A percentile compares a stretch with the other conserved stretches of the same genome.
Evolutionary conservation across 1,284 basidiomycete genomes (phyloP).

Genomic region (Apiotrichum veenhuisii): DNA sequence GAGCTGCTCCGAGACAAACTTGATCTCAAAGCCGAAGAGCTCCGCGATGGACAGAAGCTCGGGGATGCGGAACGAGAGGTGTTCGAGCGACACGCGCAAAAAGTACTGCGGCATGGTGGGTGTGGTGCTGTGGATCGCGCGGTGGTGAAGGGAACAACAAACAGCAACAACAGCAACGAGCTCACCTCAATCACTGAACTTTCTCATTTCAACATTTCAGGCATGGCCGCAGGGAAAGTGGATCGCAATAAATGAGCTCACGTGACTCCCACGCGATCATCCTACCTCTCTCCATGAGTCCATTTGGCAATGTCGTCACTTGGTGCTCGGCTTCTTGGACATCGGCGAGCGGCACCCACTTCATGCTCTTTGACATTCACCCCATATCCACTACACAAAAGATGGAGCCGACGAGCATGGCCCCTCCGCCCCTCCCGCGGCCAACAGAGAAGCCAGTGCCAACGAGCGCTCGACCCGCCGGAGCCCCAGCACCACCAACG

Average conservation of each 20-base stretch:
- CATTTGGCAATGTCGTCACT: not conserved
- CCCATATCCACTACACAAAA: not conserved
- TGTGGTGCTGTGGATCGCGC: not conserved
- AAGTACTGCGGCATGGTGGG: conserved; percentile 56
- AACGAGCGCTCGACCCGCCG: not conserved
- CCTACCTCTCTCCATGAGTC: not conserved
- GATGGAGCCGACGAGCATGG: not conserved
- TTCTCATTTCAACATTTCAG: not conserved
- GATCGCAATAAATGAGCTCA: not conserved
- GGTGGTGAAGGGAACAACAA: not conserved
- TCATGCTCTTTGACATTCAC: not conserved
- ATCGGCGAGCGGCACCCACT: not conserved
- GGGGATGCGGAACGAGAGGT: conserved; percentile 74
- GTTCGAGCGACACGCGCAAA: conserved; percentile 71
- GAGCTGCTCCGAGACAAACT: conserved; percentile 35
- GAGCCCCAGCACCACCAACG: not conserved
- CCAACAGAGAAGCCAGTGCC: not conserved
- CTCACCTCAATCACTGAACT: not conserved
- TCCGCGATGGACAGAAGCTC: conserved; percentile 57
- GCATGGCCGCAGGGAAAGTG: not conserved
- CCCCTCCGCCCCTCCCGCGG: conserved; percentile 2
- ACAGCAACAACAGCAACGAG: not conserved
- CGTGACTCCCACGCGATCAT: not conserved
- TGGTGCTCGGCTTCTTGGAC: not conserved
- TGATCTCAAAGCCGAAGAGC: conserved; percentile 39